Evolutionary conservation across 176 grass and related monocot species (phyloP).

Genomic region (Bromus sterilis): DNA sequence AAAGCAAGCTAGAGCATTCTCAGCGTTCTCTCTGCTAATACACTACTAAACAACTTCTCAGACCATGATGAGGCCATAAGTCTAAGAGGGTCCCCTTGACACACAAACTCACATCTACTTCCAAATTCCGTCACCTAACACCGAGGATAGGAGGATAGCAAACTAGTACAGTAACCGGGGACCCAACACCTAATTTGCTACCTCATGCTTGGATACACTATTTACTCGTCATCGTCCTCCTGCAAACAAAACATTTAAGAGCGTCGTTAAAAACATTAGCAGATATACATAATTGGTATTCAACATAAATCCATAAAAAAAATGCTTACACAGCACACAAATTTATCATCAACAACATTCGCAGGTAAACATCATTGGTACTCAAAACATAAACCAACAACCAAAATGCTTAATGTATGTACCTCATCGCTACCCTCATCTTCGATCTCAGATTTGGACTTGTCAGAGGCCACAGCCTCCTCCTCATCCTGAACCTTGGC

Average conservation of each 20-base stretch:
- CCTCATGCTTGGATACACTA: constrained; percentile 16
- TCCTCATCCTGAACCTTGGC: constrained; percentile 38
- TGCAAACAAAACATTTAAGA: constrained; percentile 16
- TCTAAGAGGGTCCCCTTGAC: constrained; percentile 24
- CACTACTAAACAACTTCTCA: constrained; percentile 20
- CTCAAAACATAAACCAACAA: not conserved
- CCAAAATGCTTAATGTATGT: not conserved
- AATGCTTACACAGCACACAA: not conserved
- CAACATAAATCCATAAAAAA: not conserved
- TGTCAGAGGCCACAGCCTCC: constrained; percentile 52
- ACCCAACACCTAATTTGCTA: constrained; percentile 46
- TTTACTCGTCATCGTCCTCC: constrained; percentile 67
- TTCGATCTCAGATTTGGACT: constrained; percentile 71
- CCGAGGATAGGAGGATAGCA: constrained; percentile 36
- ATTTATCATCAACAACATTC: not conserved
- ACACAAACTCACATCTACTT: not conserved
- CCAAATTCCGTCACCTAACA: constrained; percentile 9
- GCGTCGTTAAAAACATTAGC: not conserved
- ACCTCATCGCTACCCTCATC: constrained; percentile 64
- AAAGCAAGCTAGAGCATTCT: constrained; percentile 36
- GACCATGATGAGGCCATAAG: constrained; percentile 20
- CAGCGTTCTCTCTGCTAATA: constrained; percentile 43
- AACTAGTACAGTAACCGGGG: constrained; percentile 44
- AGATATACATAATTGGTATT: not conserved
- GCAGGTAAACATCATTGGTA: not conserved